Conservation (phyloP, 148 eudicot species). For the Silene uniflora region DNA sequence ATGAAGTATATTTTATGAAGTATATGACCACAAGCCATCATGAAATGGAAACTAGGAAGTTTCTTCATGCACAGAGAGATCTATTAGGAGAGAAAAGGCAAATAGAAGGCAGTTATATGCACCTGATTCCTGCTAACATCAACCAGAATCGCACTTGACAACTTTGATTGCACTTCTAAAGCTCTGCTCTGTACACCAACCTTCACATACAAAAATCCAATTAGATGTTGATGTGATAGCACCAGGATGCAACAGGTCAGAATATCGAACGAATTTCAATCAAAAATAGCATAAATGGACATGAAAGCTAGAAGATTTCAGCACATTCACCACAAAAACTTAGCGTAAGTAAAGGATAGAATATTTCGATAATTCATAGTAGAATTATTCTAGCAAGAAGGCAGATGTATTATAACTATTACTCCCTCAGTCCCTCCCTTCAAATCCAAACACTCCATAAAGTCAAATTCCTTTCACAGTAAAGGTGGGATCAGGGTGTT, state of each 20-base stretch:
- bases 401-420: too few species aligned
- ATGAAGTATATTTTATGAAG: not conserved
- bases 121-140: conserved; percentile 94
- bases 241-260: not conserved
- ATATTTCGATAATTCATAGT: too few species aligned
- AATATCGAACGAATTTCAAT: not conserved
- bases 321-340: not conserved
- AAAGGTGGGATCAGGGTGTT: too few species aligned
- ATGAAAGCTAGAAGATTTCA: not conserved
- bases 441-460: not conserved
- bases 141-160: conserved; percentile 61
- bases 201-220: conserved; percentile 34
- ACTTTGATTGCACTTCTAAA: conserved; percentile 76
- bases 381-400: too few species aligned
- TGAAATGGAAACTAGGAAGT: too few species aligned
- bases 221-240: conserved; percentile 14
- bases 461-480: too few species aligned
- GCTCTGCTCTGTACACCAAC: conserved; percentile 89
- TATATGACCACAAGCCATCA: not conserved
- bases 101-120: conserved; percentile 2
- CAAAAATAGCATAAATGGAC: not conserved
- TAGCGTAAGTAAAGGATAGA: not conserved
- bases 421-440: not conserved
- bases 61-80: too few species aligned
- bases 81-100: not conserved